Percentiles rank a stretch among this genome's conserved stretches.
Evolutionary conservation across 495 filamentous ascomycete species (phyloP).

Genomic region (Aspergillus wentii): DNA sequence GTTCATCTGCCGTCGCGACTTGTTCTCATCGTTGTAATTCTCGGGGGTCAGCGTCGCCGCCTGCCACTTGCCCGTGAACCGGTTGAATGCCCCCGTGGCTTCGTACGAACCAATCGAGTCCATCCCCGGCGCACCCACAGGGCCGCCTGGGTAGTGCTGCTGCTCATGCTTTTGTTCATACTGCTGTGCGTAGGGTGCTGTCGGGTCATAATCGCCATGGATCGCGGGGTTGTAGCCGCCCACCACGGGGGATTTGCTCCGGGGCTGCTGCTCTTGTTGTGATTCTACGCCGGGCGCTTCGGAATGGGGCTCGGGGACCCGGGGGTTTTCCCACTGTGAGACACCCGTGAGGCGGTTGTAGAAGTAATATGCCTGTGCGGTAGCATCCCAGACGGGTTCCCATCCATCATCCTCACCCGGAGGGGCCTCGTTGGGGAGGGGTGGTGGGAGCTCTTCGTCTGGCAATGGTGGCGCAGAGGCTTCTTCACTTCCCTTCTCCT

Average conservation of each 20-base stretch:
- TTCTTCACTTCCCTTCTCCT: slow-evolving; percentile 10
- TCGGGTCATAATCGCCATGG: slow-evolving; percentile 93
- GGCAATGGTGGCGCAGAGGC: slow-evolving; percentile 45
- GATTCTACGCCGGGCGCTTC: slow-evolving; percentile 18
- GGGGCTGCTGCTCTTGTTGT: slow-evolving; percentile 6
- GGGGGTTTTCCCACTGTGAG: slow-evolving; percentile 88
- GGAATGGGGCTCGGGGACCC: slow-evolving; percentile 49
- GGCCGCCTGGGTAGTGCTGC: slow-evolving; percentile 22
- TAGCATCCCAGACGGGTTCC: slow-evolving; percentile 77
- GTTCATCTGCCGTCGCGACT: slow-evolving; percentile 82
- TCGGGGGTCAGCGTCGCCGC: slow-evolving; percentile 57
- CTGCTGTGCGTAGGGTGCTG: slow-evolving; percentile 78
- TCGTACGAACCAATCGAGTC: slow-evolving; percentile 50
- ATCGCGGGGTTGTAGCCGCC: slow-evolving; percentile 93
- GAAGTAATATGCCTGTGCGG: slow-evolving; percentile 74
- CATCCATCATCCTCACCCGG: slow-evolving; percentile 78
- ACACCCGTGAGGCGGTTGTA: slow-evolving; percentile 74
- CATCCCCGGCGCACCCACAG: slow-evolving; percentile 17
- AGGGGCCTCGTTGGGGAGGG: slow-evolving; percentile 49
- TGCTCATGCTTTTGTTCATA: slow-evolving; percentile 25
- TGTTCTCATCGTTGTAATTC: slow-evolving; percentile 82
- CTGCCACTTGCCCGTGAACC: slow-evolving; percentile 88
- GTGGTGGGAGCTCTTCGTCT: slow-evolving; percentile 40
- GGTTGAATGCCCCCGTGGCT: slow-evolving; percentile 76
- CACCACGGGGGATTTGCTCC: slow-evolving; percentile 20